A percentile compares a stretch with the other conserved stretches of the same genome.
These are phyloP conservation scores for Ophiobolus disseminans DNA, from an alignment of 2,329 filamentous ascomycete species.

Conservation along the genomic window DNA sequence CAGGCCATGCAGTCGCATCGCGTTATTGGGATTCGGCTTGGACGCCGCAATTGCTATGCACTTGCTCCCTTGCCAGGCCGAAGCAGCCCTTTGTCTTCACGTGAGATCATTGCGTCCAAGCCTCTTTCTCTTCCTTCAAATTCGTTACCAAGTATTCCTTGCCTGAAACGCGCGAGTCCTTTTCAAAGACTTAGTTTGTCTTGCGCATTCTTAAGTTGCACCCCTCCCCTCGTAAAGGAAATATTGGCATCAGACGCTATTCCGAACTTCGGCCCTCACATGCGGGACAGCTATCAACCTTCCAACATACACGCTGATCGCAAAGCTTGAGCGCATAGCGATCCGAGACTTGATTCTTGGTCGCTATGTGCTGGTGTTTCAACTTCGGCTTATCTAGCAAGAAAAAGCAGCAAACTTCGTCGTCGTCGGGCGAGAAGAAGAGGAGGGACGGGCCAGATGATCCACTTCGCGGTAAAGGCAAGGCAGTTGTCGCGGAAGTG, in stretches of 20 bases:
- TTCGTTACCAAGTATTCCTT: slow-evolving; percentile 24
- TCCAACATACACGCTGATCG: slow-evolving; percentile 19
- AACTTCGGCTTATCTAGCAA: slow-evolving; percentile 39
- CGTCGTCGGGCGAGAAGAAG: slow-evolving; percentile 40
- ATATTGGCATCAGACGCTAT: slow-evolving; percentile 26
- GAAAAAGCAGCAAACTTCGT: slow-evolving; percentile 38
- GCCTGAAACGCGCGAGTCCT: slow-evolving; percentile 32
- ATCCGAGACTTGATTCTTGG: slow-evolving; percentile 30
- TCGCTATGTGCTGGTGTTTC: slow-evolving; percentile 49
- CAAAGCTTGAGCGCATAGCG: slow-evolving; percentile 34
- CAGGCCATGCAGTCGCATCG: slow-evolving; percentile 44
- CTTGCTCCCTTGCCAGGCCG: slow-evolving; percentile 31
- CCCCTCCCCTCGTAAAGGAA: slow-evolving; percentile 33
- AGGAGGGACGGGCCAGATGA: slow-evolving; percentile 34
- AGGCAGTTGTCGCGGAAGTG: slow-evolving; percentile 28
- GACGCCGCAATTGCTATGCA: slow-evolving; percentile 36
- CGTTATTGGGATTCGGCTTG: slow-evolving; percentile 41
- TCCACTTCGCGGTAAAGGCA: slow-evolving; percentile 33
- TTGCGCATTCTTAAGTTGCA: slow-evolving; percentile 37
- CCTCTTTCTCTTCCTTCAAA: slow-evolving; percentile 27
- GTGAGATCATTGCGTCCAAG: slow-evolving; percentile 42
- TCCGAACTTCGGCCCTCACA: slow-evolving; percentile 38
- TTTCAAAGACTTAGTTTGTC: slow-evolving; percentile 30
- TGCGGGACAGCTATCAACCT: slow-evolving; percentile 26
- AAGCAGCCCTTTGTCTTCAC: slow-evolving; percentile 30